A percentile compares a stretch with the other conserved stretches of the same genome.
Evolutionary conservation across 1,284 basidiomycete species (phyloP).

Genomic region (Mixia osmundae): DNA sequence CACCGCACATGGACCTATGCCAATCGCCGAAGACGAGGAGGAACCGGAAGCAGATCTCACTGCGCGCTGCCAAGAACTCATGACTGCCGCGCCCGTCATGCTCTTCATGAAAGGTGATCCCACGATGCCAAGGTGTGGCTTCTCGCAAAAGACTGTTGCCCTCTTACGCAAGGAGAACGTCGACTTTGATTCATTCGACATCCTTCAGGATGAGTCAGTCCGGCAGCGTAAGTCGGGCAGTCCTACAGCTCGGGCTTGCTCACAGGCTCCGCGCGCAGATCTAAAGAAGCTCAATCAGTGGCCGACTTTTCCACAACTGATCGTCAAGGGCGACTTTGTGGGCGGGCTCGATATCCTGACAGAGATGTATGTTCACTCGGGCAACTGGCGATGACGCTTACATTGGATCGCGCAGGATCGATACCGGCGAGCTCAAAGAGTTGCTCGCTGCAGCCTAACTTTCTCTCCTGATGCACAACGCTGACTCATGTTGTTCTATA

Average conservation of each 20-base stretch:
- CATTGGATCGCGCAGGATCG: conserved; percentile 4
- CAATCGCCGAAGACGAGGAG: conserved; percentile 20
- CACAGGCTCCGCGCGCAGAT: conserved; percentile 18
- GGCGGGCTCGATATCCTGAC: conserved; percentile 33
- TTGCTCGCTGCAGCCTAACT: conserved; percentile 3
- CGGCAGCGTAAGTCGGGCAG: conserved; percentile 28
- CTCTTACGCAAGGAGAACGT: conserved; percentile 37
- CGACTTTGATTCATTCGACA: conserved; percentile 47
- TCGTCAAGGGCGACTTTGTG: conserved; percentile 45
- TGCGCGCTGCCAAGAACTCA: conserved; percentile 36
- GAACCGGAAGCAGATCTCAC: conserved; percentile 39
- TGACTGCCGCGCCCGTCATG: conserved; percentile 43
- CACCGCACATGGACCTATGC: conserved; percentile 18
- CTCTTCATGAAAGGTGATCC: conserved; percentile 97
- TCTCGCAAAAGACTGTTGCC: conserved; percentile 43
- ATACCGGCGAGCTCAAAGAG: conserved; percentile 9
- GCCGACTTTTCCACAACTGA: conserved; percentile 43
- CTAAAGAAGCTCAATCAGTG: conserved; percentile 39
- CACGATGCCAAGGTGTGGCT: conserved; percentile 61
- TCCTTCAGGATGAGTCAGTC: conserved; percentile 43
- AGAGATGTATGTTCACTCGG: conserved; percentile 18
- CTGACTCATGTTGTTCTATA: no score
- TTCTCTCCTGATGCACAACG: no score
- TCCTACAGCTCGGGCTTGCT: neutral
- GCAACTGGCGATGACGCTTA: neutral